phyloP scores from a whole-genome alignment of 2,329 filamentous ascomycete species.

The Phyllachora maydis region DNA sequence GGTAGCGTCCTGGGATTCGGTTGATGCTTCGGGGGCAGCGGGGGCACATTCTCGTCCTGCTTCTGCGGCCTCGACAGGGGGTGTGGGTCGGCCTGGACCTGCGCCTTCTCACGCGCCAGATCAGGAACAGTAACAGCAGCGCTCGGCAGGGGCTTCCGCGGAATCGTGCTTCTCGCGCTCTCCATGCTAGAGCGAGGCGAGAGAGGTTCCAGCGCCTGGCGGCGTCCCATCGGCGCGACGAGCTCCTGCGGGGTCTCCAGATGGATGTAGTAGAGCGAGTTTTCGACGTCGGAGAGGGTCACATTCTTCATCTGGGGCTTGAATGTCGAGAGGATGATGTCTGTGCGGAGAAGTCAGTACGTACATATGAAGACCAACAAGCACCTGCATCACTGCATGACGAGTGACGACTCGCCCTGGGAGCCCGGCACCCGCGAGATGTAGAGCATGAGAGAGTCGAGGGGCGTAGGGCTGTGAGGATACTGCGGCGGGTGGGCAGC shows the following conservation, averaged over 20 bases:
- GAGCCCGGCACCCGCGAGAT: slow-evolving; percentile 86
- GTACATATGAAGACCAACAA: slow-evolving; percentile 2
- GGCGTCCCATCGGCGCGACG: slow-evolving; percentile 10
- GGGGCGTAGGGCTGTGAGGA: slow-evolving; percentile 52
- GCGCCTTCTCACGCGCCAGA: too few species aligned
- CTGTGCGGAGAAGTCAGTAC: slow-evolving; percentile 28
- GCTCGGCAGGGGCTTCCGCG: slow-evolving; percentile 27
- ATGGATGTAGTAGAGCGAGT: slow-evolving; percentile 82
- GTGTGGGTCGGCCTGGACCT: too few species aligned
- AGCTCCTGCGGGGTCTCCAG: slow-evolving; percentile 42
- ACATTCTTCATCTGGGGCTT: slow-evolving; percentile 82
- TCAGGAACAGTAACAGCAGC: too few species aligned
- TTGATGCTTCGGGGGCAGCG: too few species aligned
- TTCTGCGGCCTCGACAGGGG: too few species aligned
- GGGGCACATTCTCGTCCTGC: too few species aligned
- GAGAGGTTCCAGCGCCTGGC: slow-evolving; percentile 8
- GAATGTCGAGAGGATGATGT: slow-evolving; percentile 79
- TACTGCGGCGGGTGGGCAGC: slow-evolving; percentile 77
- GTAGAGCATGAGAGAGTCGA: slow-evolving; percentile 64
- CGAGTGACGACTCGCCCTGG: slow-evolving; percentile 35
- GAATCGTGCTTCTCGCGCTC: slow-evolving; percentile 19
- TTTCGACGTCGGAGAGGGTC: slow-evolving; percentile 67
- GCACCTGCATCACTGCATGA: too few species aligned
- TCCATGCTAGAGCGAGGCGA: slow-evolving; percentile 21
- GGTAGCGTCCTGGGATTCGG: too few species aligned